These are phyloP conservation scores for Penicillium silybi DNA, from an alignment of 495 filamentous ascomycete species.

Conservation along the genomic window DNA sequence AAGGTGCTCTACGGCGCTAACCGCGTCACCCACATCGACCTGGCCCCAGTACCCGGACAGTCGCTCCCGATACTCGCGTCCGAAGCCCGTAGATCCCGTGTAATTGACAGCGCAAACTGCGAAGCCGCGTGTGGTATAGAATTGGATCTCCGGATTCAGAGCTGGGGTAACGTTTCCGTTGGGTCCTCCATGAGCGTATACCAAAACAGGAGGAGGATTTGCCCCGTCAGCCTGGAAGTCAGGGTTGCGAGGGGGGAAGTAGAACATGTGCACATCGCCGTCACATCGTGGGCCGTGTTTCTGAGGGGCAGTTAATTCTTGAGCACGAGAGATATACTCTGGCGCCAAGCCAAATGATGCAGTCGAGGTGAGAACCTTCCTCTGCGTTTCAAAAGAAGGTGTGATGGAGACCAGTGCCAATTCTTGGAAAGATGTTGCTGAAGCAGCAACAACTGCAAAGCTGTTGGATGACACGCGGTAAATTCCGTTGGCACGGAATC, in stretches of 20 bases:
- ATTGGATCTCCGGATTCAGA: constrained; percentile 38
- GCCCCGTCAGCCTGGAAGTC: constrained; percentile 24
- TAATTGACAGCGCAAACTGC: constrained; percentile 47
- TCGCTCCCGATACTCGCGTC: constrained; percentile 41
- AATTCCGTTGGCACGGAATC: constrained; percentile 9
- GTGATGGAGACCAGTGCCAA: constrained; percentile 18
- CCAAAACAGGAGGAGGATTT: constrained; percentile 40
- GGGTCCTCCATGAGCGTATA: constrained; percentile 48
- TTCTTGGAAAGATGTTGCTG: constrained; percentile 19
- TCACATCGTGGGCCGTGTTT: constrained; percentile 21
- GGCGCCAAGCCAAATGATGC: constrained; percentile 17
- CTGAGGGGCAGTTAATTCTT: constrained; percentile 20
- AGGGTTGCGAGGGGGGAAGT: constrained; percentile 42
- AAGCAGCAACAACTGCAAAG: constrained; percentile 20
- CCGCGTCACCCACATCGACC: constrained; percentile 42
- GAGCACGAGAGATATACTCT: constrained; percentile 33
- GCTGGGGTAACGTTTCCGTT: constrained; percentile 30
- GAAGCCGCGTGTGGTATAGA: constrained; percentile 49
- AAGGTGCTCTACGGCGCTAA: constrained; percentile 40
- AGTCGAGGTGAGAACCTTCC: constrained; percentile 21
- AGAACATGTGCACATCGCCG: constrained; percentile 37
- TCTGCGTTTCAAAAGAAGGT: constrained; percentile 8
- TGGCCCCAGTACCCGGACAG: constrained; percentile 43
- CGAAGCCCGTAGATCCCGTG: constrained; percentile 46
- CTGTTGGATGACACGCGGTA: constrained; percentile 16